A percentile compares a stretch with the other conserved stretches of the same genome.
These are phyloP conservation scores for Pseudomassariella vexata DNA, from an alignment of 2,329 filamentous ascomycete species.

Conservation along the genomic window DNA sequence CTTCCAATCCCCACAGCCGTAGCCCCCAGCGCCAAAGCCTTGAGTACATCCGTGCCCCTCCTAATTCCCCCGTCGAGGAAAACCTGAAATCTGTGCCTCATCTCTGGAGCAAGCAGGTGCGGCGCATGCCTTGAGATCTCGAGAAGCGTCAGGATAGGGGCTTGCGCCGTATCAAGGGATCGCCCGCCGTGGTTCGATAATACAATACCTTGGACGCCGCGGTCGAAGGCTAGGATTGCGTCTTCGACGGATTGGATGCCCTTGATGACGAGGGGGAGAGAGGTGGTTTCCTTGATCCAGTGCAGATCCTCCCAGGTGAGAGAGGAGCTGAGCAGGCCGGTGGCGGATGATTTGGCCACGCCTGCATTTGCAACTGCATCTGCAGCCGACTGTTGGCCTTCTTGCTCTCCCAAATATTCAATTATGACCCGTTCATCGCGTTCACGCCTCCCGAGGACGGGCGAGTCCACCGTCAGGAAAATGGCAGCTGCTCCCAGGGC, in stretches of 20 bases:
- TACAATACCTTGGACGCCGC: conserved; percentile 8
- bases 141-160: conserved; percentile 1
- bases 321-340: conserved; percentile 6
- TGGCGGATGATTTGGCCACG: conserved; percentile 6
- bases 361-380: conserved; percentile 3
- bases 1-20: conserved; percentile 1
- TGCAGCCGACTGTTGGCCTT: too few relatives aligned
- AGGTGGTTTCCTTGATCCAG: conserved; percentile 7
- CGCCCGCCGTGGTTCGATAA: conserved; percentile 8
- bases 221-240: conserved; percentile 5
- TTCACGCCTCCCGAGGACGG: conserved; percentile 38
- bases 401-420: not conserved
- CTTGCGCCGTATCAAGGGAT: conserved; percentile 2
- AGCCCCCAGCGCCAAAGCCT: conserved; percentile 1
- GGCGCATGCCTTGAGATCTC: not conserved
- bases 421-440: conserved; percentile 6
- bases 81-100: not conserved
- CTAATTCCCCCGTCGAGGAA: conserved; percentile 1
- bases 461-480: conserved; percentile 50
- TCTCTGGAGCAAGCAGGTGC: not conserved
- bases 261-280: conserved; percentile 9
- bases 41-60: conserved; percentile 1
- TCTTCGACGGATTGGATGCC: conserved; percentile 9
- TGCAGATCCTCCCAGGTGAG: conserved; percentile 8
- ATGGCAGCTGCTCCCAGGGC: conserved; percentile 43